Evolutionary conservation across 257 asterid genomes (phyloP), one percentile per base, ranked within the genome.

Genomic region (Solanum piurae): DNA sequence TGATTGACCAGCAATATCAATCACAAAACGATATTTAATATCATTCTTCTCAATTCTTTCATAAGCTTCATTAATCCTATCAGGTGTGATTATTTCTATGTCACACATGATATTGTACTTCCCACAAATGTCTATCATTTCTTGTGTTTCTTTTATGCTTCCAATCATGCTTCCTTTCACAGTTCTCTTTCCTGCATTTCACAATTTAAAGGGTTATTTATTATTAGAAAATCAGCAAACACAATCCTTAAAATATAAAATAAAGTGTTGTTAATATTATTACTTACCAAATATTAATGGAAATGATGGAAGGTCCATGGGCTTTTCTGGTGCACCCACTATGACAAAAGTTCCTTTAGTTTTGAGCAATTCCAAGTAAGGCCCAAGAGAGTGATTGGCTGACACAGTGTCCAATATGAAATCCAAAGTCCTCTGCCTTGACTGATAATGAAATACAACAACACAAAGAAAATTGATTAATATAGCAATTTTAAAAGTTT

Each of bases 141-240:
- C 98, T 64, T 95, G 99, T 0, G 98, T 96, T 88, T 96, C 98
- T 86, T 94, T 89, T 4, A 95, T 96, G 89, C 96, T 93, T 44
- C 99, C 98, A 0, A 91, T 93, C 86, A 95, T 88, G 90, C 98
- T 93, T 20, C 99, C 99, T 90, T 96, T 96, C 91, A 94, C 98
- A 6, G 80, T 93, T 86, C 99, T 95, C 89, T 96, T 95, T 5
- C 98, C 98, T 95, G 80, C 73, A 34, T 14, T 58, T 84, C 36
- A 42, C 62, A 77, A 25, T 77, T 42, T 76, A 12, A 75, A 37
- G 60, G 12, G 23, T 11, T 44, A 44, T 44, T 40, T 40, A 40
- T 38, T 36, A 36, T 20, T 9, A 37, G 42, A 33, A 72, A 33
- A 72, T 29, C 40, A 36, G 34, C 29, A 37, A 74, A 37, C 18